These are phyloP conservation scores for Acer yangbiense DNA, from an alignment of 345 rosid genomes.

Conservation along the genomic window DNA sequence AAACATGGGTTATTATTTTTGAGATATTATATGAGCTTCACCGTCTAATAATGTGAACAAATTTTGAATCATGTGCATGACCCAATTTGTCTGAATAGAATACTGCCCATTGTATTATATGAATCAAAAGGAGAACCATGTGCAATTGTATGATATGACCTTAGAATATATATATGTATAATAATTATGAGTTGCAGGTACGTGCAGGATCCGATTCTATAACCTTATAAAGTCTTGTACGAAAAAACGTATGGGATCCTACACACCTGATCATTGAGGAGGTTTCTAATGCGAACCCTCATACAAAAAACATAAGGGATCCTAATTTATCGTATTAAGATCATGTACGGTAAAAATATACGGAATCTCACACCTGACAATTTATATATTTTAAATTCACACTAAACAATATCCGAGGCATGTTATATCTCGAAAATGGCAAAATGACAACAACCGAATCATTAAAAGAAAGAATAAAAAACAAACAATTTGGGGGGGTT, in stretches of 20 bases:
- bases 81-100: neutral
- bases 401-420: slow-evolving; percentile 7
- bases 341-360: too few species aligned
- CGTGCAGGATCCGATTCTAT: too few species aligned
- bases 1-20: neutral
- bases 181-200: too few species aligned
- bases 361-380: too few species aligned
- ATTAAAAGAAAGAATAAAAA: neutral
- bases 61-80: slow-evolving; percentile 17
- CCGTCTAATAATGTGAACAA: slow-evolving; percentile 2
- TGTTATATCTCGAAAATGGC: slow-evolving; percentile 4
- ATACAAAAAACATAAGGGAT: too few species aligned
- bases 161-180: neutral
- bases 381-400: neutral
- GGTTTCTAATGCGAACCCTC: too few species aligned
- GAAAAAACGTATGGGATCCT: too few species aligned
- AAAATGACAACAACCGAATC: slow-evolving; percentile 19
- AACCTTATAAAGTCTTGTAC: too few species aligned
- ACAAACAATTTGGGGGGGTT: slow-evolving; percentile 16
- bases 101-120: slow-evolving; percentile 9
- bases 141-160: slow-evolving; percentile 16
- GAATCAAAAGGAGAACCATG: slow-evolving; percentile 23
- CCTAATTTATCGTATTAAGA: too few species aligned
- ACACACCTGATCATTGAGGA: too few species aligned
- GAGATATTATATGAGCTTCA: neutral